Evolutionary conservation across 495 filamentous ascomycete genomes (phyloP), one percentile per base, ranked within the genome.

Genomic region (Elaphomyces granulatus): DNA sequence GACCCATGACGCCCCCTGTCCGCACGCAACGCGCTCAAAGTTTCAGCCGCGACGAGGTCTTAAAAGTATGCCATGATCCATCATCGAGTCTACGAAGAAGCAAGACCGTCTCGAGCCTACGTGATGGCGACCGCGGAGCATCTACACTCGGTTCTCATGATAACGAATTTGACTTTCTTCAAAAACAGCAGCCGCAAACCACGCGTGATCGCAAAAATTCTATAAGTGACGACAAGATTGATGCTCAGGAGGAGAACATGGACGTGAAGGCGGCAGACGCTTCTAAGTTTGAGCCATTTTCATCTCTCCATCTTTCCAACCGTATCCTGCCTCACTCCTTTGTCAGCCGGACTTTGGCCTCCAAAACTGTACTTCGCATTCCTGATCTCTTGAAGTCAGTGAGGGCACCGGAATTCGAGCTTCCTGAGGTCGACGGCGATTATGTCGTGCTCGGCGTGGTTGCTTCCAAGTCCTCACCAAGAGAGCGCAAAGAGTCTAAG

Each of bases 381-480:
- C 87, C 92, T 1, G 80, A 87, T 42, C 70, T 96, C 15, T 68
- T 99, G 26, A 78, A 78, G 45, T 70, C 68, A 9, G 73, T 99
- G 38, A 88, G 84, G 56, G 74, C 74, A 0, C 92, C 88, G 1
- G 68, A 80, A n/a, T 99, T 81, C 53, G 74, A 82, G 19, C 71
- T 87, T 0, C 92, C 92, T 2, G 85, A 95, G 39, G 78, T 90
- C 33, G 83, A 92, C 47, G 71, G 74, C 16, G 92, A 96, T 54
- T 81, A 78, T 44, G 83, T 96, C 18, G 73, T 94, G 7, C 77
- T 95, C 42, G 90, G 77, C 10, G 81, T 90, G 40, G 73, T 96
- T 39, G 83, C 83, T 2, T 80, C 75, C 6, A 95, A 95, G 50
- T 93, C 87, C 2, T 72, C 80, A 0, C 83, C 92, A 1, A 72